Conservation (phyloP, 2,329 filamentous ascomycete species). For the Didymella pinodella region DNA sequence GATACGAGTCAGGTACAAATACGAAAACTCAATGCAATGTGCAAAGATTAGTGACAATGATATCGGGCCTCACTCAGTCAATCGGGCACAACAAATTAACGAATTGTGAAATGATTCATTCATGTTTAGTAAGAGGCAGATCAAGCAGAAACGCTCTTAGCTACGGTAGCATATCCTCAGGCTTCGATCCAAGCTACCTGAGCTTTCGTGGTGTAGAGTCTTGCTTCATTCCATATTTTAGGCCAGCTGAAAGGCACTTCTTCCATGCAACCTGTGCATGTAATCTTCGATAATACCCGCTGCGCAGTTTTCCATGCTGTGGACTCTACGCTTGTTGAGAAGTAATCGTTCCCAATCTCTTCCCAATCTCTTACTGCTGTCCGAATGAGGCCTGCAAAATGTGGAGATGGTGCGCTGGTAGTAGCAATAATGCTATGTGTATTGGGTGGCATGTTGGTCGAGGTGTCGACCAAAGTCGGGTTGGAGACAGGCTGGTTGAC, state of each 20-base stretch:
- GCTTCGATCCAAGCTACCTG: conserved; percentile 3
- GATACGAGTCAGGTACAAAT: conserved; percentile 8
- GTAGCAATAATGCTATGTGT: conserved; percentile 18
- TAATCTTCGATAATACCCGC: neutral
- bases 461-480: conserved; percentile 2
- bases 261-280: neutral
- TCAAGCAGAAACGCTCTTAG: conserved; percentile 6
- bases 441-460: neutral
- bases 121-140: neutral
- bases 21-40: neutral
- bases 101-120: neutral
- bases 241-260: conserved; percentile 2
- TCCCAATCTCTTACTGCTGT: conserved; percentile 3
- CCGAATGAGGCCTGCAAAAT: neutral
- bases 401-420: conserved; percentile 9
- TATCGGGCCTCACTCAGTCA: neutral
- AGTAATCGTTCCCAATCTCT: neutral
- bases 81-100: neutral
- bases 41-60: neutral
- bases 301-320: conserved; percentile 2
- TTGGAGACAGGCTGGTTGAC: neutral
- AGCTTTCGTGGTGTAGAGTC: conserved; percentile 4
- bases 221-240: conserved; percentile 11
- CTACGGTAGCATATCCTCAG: conserved; percentile 19
- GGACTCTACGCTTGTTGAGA: conserved; percentile 2